These are phyloP conservation scores for Plasmodium knowlesi DNA, from an alignment of 169 alveolate species.

Conservation along the genomic window DNA sequence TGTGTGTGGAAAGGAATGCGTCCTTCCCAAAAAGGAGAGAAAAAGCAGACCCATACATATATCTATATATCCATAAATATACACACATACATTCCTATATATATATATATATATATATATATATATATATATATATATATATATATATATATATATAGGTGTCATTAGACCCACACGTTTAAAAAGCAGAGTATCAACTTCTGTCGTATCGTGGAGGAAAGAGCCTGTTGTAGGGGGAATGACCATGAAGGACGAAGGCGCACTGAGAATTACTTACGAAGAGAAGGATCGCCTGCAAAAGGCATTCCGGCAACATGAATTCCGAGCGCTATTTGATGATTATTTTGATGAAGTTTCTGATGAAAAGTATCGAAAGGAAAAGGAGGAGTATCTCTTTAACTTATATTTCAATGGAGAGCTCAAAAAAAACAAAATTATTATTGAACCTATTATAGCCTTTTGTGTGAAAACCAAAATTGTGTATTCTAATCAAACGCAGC, in stretches of 20 bases:
- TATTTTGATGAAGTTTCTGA: slow-evolving; percentile 68
- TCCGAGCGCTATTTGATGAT: slow-evolving; percentile 64
- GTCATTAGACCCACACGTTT: not conserved
- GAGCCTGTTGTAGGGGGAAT: not conserved
- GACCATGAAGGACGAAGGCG: slow-evolving; percentile 33
- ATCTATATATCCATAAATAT: too few relatives aligned
- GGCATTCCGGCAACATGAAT: slow-evolving; percentile 72
- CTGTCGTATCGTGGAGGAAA: too few relatives aligned
- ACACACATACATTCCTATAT: too few relatives aligned
- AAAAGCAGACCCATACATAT: not conserved
- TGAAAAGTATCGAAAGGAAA: slow-evolving; percentile 55
- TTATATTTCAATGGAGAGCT: slow-evolving; percentile 68
- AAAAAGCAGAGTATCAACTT: not conserved
- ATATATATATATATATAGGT: not conserved
- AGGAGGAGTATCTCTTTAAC: slow-evolving; percentile 53
- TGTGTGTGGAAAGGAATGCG: not conserved
- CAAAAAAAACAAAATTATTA: slow-evolving; percentile 47
- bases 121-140: not conserved
- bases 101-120: not conserved
- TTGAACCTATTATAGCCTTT: slow-evolving; percentile 55
- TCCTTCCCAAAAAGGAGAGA: not conserved
- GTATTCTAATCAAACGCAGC: slow-evolving; percentile 55
- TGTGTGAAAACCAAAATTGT: slow-evolving; percentile 61
- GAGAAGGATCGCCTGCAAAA: slow-evolving; percentile 65
- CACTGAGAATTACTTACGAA: slow-evolving; percentile 40